Conservation (phyloP, 108 stramenopile genomes). For the Chaetoceros muelleri region DNA sequence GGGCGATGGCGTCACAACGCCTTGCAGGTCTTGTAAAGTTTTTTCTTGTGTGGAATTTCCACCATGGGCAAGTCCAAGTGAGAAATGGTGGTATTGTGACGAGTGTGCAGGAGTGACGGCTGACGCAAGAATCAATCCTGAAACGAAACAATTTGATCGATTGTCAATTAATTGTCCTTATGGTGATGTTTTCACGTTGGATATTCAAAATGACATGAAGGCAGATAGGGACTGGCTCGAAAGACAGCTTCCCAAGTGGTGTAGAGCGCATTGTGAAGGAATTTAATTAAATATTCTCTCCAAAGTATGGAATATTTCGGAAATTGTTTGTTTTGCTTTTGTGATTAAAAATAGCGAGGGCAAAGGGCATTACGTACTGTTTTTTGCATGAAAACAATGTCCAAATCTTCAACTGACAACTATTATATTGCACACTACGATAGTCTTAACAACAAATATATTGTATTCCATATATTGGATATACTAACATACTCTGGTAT, state of each 20-base stretch:
- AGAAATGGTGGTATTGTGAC: slow-evolving; percentile 91
- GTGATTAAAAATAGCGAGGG: too few relatives aligned
- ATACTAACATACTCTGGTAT: too few relatives aligned
- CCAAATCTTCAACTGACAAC: too few relatives aligned
- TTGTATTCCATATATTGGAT: too few relatives aligned
- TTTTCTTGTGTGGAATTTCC: slow-evolving; percentile 82
- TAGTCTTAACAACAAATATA: too few relatives aligned
- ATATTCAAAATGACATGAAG: slow-evolving; percentile 12
- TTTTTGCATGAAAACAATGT: too few relatives aligned
- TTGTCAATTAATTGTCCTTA: slow-evolving; percentile 42
- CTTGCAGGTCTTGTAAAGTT: slow-evolving; percentile 63
- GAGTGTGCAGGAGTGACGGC: slow-evolving; percentile 33
- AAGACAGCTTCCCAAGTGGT: slow-evolving; percentile 36
- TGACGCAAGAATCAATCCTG: neutral
- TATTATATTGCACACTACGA: too few relatives aligned
- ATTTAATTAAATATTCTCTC: neutral
- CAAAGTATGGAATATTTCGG: too few relatives aligned
- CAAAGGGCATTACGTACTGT: too few relatives aligned
- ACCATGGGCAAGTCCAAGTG: slow-evolving; percentile 29
- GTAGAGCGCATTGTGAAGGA: slow-evolving; percentile 30
- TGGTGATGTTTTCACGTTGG: slow-evolving; percentile 34
- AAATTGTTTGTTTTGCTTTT: too few relatives aligned
- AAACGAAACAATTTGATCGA: neutral
- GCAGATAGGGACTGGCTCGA: slow-evolving; percentile 20
- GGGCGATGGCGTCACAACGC: slow-evolving; percentile 42